Conservation (phyloP, 2,329 filamentous ascomycete genomes). For the Bipolaris sorokiniana region DNA sequence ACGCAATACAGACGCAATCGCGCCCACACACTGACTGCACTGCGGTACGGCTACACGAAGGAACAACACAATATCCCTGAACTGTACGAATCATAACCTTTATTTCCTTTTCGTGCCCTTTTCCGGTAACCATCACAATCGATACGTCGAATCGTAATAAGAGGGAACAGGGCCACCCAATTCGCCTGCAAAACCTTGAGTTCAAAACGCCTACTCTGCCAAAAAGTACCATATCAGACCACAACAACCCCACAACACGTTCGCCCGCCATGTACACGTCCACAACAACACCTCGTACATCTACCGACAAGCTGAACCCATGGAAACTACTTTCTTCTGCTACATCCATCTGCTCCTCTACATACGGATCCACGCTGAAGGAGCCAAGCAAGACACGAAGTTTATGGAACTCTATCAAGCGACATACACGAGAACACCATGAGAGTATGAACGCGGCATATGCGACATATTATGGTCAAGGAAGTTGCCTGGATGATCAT, state of each 20-base stretch:
- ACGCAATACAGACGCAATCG: neutral
- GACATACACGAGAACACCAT: conserved; percentile 30
- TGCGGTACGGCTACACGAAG: neutral
- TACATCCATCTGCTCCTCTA: conserved; percentile 5
- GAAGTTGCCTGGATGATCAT: neutral
- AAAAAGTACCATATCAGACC: no score
- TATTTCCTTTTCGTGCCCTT: neutral
- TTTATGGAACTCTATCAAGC: conserved; percentile 27
- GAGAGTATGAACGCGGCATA: conserved; percentile 29
- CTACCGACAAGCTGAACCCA: conserved; percentile 23
- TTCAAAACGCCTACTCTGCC: neutral
- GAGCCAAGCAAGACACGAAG: conserved; percentile 10
- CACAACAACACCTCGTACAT: conserved; percentile 27
- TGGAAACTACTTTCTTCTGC: conserved; percentile 6
- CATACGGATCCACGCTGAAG: neutral
- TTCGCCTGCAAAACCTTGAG: neutral
- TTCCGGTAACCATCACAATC: neutral
- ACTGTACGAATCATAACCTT: neutral
- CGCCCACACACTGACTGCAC: neutral
- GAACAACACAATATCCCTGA: neutral
- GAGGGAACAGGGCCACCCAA: neutral
- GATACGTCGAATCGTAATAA: neutral
- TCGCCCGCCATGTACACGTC: conserved; percentile 18
- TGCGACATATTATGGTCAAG: conserved; percentile 29
- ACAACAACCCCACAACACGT: neutral